A percentile compares a stretch with the other conserved stretches of the same genome.
phyloP scores from a whole-genome alignment of 495 filamentous ascomycete species.

The Trichocladium antarcticum region DNA sequence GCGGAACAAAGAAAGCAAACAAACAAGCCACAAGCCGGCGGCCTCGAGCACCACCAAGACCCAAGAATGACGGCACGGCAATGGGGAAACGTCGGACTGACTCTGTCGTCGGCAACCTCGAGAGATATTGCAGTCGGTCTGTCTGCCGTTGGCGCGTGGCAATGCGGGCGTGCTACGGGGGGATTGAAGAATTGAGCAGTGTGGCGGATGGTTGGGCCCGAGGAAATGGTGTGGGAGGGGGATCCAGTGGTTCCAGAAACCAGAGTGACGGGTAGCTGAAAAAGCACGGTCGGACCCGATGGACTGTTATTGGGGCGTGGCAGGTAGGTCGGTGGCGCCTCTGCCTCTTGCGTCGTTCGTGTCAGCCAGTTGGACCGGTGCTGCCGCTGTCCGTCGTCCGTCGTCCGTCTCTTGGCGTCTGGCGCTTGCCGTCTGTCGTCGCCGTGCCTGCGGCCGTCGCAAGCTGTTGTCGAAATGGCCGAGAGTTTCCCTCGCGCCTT shows the following conservation, averaged over 20 bases:
- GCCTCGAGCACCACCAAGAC: not conserved
- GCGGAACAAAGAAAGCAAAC: not conserved
- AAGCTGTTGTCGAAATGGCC: not conserved
- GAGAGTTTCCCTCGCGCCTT: not conserved
- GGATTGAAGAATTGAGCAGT: not conserved
- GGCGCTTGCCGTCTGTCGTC: no score
- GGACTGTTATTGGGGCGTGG: slow-evolving; percentile 18
- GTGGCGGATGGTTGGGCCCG: slow-evolving; percentile 1
- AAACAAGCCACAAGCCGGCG: slow-evolving; percentile 1
- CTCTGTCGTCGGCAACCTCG: no score
- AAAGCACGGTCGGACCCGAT: slow-evolving; percentile 18
- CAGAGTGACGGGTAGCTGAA: slow-evolving; percentile 23
- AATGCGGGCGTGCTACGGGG: no score
- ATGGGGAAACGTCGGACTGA: no score
- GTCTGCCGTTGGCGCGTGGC: no score
- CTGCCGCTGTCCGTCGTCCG: slow-evolving; percentile 4
- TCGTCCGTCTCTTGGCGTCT: not conserved
- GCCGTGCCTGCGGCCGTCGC: no score
- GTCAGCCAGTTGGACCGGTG: not conserved
- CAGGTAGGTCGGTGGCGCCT: slow-evolving; percentile 5
- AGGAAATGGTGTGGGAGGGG: slow-evolving; percentile 6
- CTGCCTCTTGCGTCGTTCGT: slow-evolving; percentile 20
- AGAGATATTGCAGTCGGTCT: no score
- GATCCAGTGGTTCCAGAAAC: slow-evolving; percentile 26
- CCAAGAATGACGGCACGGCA: no score